A percentile compares a stretch with the other conserved stretches of the same genome.
phyloP scores from a whole-genome alignment of 2,329 filamentous ascomycete species.

The Paecilomyces dactylethromorphus region DNA sequence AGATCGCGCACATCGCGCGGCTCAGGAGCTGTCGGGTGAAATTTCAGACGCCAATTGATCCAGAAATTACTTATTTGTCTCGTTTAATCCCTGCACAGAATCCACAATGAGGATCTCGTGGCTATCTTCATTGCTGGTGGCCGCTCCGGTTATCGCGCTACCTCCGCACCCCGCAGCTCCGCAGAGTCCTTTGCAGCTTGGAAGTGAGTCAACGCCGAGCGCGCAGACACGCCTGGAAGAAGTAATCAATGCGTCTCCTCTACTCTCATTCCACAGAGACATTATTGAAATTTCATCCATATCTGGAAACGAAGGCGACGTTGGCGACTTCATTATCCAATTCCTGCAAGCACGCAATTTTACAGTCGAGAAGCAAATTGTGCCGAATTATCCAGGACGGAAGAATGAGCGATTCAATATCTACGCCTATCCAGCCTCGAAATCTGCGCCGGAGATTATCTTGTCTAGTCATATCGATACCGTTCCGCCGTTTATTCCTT shows the following conservation, averaged over 20 bases:
- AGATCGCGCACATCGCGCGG: background rate
- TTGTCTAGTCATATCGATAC: constrained; percentile 74
- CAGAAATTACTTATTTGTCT: background rate
- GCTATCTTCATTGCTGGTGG: background rate
- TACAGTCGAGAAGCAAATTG: constrained; percentile 54
- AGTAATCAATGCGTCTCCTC: constrained; percentile 37
- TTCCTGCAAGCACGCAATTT: constrained; percentile 59
- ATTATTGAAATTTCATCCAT: constrained; percentile 71
- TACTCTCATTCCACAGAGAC: constrained; percentile 67
- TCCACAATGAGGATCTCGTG: background rate
- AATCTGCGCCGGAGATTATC: constrained; percentile 26
- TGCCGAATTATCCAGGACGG: constrained; percentile 16
- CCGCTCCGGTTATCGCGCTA: background rate
- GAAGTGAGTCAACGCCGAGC: background rate
- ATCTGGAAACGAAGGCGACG: constrained; percentile 59
- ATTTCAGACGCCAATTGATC: background rate
- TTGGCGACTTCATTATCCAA: constrained; percentile 61
- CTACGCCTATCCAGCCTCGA: constrained; percentile 50
- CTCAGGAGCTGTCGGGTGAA: background rate
- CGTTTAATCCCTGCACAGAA: background rate
- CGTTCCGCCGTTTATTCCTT: constrained; percentile 45
- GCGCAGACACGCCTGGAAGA: constrained; percentile 18
- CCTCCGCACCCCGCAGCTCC: background rate
- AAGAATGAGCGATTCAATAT: constrained; percentile 63
- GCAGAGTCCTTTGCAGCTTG: background rate